Conservation (phyloP, 306 rosid genomes). For the Lithocarpus polystachyus region DNA sequence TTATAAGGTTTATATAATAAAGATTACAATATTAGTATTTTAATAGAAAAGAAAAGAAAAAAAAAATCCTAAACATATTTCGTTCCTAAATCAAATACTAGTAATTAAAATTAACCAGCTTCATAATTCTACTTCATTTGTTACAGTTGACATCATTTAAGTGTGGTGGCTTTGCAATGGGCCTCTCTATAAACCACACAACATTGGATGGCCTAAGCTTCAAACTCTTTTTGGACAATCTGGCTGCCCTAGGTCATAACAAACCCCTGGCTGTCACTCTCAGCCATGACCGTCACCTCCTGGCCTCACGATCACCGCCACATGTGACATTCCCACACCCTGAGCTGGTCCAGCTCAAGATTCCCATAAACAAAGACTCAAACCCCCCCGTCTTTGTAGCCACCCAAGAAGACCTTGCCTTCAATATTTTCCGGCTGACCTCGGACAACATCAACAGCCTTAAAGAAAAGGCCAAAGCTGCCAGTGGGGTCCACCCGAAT, state of each 20-base stretch:
- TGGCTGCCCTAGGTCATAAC: conserved; percentile 57
- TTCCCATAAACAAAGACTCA: conserved; percentile 5
- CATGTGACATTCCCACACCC: conserved; percentile 57
- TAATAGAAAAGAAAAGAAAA: no score
- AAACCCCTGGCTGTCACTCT: conserved; percentile 44
- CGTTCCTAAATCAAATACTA: no score
- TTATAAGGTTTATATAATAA: no score
- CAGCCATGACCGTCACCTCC: conserved; percentile 49
- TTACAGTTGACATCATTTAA: conserved; percentile 59
- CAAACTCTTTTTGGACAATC: conserved; percentile 55
- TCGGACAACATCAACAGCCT: conserved; percentile 31
- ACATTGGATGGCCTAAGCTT: conserved; percentile 65
- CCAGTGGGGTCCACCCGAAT: neutral
- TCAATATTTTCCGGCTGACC: conserved; percentile 45
- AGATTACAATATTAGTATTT: no score
- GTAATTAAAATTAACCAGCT: neutral
- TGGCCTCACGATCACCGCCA: conserved; percentile 82
- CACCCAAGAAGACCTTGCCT: conserved; percentile 46
- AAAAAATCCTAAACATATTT: no score
- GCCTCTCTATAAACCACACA: conserved; percentile 51
- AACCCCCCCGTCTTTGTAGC: conserved; percentile 39
- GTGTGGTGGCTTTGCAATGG: conserved; percentile 72
- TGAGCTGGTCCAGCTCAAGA: conserved; percentile 42
- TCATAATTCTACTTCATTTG: neutral
- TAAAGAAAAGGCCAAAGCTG: conserved; percentile 45